phyloP scores from a whole-genome alignment of 2,329 filamentous ascomycete genomes.

The Bipolaris oryzae region DNA sequence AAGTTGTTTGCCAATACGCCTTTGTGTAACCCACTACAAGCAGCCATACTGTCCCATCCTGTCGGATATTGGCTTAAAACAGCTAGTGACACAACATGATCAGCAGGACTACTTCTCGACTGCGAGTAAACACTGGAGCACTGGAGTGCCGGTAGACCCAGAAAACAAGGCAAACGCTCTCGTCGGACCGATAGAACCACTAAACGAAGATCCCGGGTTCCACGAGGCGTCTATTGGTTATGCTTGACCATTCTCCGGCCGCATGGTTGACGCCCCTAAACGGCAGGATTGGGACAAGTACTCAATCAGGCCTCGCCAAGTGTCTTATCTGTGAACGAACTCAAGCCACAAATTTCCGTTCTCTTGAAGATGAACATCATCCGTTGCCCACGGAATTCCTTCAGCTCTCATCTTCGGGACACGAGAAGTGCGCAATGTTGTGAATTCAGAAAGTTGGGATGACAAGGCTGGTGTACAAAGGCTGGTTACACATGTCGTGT shows the following conservation, averaged over 20 bases:
- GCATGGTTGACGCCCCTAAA: background rate
- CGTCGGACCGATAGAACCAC: constrained; percentile 4
- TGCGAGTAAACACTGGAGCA: background rate
- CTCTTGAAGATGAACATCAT: background rate
- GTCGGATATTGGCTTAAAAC: background rate
- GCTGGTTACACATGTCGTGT: background rate
- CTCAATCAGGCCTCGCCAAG: background rate
- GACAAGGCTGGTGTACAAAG: background rate
- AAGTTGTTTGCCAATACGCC: background rate
- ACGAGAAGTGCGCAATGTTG: background rate
- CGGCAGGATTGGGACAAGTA: background rate
- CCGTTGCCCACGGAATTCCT: too few relatives aligned
- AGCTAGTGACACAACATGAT: background rate
- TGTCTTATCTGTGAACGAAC: background rate
- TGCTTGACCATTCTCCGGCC: background rate
- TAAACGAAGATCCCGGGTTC: background rate
- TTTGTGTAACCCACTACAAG: background rate
- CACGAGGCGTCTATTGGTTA: background rate
- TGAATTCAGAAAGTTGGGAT: background rate
- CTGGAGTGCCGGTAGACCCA: background rate
- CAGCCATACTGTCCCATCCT: background rate
- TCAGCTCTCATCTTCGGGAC: background rate
- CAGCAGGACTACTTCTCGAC: background rate
- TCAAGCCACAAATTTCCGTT: background rate
- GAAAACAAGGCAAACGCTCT: background rate